A percentile compares a stretch with the other conserved stretches of the same genome.
These are phyloP conservation scores for Kalanchoe fedtschenkoi DNA, from an alignment of 164 flowering plant genomes.

Conservation along the genomic window DNA sequence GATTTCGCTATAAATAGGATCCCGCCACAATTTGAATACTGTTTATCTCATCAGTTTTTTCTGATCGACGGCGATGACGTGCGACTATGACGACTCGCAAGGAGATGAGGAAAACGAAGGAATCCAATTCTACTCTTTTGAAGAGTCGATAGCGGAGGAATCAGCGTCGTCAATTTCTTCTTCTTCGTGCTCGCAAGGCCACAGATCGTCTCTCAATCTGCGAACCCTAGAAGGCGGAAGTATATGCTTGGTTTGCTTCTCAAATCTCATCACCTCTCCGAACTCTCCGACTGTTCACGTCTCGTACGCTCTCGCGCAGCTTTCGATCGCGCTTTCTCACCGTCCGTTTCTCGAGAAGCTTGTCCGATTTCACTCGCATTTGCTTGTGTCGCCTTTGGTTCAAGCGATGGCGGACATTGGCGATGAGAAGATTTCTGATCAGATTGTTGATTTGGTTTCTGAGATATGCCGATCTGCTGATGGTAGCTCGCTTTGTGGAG, in stretches of 20 bases:
- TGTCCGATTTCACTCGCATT: conserved; percentile 48
- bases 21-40: background rate
- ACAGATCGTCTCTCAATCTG: conserved; percentile 41
- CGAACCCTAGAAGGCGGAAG: conserved; percentile 48
- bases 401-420: conserved; percentile 38
- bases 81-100: background rate
- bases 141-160: background rate
- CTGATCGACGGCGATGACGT: background rate
- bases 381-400: conserved; percentile 61
- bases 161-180: background rate
- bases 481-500: conserved; percentile 16
- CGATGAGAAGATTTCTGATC: conserved; percentile 62
- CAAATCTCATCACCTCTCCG: conserved; percentile 59
- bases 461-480: conserved; percentile 22
- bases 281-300: conserved; percentile 62
- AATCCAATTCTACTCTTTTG: background rate
- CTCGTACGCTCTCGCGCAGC: conserved; percentile 85
- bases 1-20: background rate
- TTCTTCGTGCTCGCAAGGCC: conserved; percentile 50
- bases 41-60: background rate
- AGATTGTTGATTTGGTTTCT: conserved; percentile 29
- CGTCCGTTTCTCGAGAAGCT: conserved; percentile 38
- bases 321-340: conserved; percentile 51
- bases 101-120: background rate
- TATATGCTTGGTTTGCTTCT: conserved; percentile 78